Conservation (phyloP, 2,329 filamentous ascomycete genomes). For the Massarina eburnea region DNA sequence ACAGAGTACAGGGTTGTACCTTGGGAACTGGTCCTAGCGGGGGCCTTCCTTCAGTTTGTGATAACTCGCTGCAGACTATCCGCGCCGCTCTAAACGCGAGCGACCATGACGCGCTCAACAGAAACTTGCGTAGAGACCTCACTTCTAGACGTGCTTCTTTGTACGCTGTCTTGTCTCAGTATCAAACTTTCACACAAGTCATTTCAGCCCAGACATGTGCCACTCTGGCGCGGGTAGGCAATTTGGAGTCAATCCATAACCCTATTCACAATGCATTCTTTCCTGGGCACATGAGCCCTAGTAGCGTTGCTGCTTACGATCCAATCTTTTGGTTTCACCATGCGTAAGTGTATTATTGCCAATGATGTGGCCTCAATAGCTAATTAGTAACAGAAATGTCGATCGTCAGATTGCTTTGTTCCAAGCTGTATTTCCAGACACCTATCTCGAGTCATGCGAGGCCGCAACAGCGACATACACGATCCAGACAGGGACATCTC, state of each 20-base stretch:
- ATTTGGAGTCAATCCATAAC: conserved; percentile 12
- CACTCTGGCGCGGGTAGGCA: conserved; percentile 4
- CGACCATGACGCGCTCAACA: conserved; percentile 8
- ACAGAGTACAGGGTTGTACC: conserved; percentile 5
- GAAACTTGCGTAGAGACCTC: conserved; percentile 7
- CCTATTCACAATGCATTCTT: conserved; percentile 8
- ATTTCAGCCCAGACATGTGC: conserved; percentile 1
- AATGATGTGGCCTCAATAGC: neutral
- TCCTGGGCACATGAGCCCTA: conserved; percentile 40
- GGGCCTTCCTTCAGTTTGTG: conserved; percentile 40
- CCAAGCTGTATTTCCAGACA: conserved; percentile 69
- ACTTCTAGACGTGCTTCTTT: conserved; percentile 9
- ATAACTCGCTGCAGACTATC: conserved; percentile 50
- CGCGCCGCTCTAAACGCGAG: conserved; percentile 5
- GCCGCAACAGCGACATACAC: conserved; percentile 16
- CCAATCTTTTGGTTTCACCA: conserved; percentile 20
- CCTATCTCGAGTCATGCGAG: conserved; percentile 58
- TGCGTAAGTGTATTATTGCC: conserved; percentile 4
- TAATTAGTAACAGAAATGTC: conserved; percentile 13
- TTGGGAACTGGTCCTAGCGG: conserved; percentile 10
- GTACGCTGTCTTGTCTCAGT: conserved; percentile 16
- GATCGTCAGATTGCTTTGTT: conserved; percentile 65
- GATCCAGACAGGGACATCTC: conserved; percentile 39
- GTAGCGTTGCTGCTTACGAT: conserved; percentile 11
- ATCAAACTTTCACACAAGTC: conserved; percentile 12